Conservation (phyloP, 805 yeast species). For the Wickerhamomyces rabaulensis region DNA sequence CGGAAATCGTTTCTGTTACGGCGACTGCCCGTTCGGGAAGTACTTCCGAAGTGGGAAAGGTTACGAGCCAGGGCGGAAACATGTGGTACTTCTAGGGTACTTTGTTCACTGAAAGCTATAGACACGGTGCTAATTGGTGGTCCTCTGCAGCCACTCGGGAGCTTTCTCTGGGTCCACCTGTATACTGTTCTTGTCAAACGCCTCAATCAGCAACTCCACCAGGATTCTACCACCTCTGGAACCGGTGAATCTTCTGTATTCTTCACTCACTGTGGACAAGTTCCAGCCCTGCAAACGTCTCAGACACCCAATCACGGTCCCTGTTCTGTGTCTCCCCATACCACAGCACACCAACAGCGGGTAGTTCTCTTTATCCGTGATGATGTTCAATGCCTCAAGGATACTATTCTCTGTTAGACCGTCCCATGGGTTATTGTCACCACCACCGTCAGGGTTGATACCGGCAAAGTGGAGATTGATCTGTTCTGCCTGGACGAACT, state of each 20-base stretch:
- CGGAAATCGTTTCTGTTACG: too few relatives aligned
- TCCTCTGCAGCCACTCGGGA: slow-evolving; percentile 40
- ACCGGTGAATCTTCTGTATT: slow-evolving; percentile 90
- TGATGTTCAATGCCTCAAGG: slow-evolving; percentile 69
- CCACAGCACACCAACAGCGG: slow-evolving; percentile 94
- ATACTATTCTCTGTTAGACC: slow-evolving; percentile 82
- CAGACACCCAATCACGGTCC: slow-evolving; percentile 92
- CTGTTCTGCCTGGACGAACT: slow-evolving; percentile 67
- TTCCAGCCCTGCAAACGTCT: slow-evolving; percentile 97
- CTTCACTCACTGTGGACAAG: slow-evolving; percentile 86
- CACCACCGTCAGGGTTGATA: slow-evolving; percentile 69
- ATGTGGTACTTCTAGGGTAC: too few relatives aligned
- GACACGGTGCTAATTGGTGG: background rate
- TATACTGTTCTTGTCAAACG: slow-evolving; percentile 45
- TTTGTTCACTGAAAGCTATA: too few relatives aligned
- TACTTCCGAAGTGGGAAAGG: background rate
- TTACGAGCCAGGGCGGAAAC: too few relatives aligned
- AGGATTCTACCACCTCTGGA: slow-evolving; percentile 86
- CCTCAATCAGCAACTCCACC: slow-evolving; percentile 86
- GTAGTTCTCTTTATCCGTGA: slow-evolving; percentile 65
- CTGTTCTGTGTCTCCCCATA: slow-evolving; percentile 97
- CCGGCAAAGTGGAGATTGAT: slow-evolving; percentile 82
- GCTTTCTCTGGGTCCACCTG: slow-evolving; percentile 35
- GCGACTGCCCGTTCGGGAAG: background rate
- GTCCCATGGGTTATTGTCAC: slow-evolving; percentile 91